Conservation (phyloP, 2,329 filamentous ascomycete genomes). For the Kalaharituber pfeilii region DNA sequence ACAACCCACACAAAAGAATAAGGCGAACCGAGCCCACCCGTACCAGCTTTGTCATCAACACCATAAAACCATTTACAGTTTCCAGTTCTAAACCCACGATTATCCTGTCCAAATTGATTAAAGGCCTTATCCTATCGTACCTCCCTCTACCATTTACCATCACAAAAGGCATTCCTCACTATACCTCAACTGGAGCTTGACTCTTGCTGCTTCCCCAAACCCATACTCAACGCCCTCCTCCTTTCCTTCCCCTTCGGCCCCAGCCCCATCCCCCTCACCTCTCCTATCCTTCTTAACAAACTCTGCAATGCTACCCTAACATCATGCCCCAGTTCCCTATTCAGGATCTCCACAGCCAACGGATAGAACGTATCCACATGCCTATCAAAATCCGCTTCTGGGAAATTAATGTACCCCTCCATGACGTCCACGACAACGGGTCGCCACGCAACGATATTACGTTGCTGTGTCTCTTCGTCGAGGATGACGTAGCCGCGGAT, state of each 20-base stretch:
- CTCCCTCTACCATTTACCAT: neutral
- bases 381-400: conserved; percentile 57
- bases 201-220: too few species aligned
- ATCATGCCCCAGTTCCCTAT: conserved; percentile 64
- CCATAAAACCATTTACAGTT: too few species aligned
- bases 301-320: conserved; percentile 60
- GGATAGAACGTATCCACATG: conserved; percentile 76
- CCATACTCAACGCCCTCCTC: neutral
- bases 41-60: too few species aligned
- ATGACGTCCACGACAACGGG: conserved; percentile 94
- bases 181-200: too few species aligned
- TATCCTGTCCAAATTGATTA: too few species aligned
- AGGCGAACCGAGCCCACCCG: too few species aligned
- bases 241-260: neutral
- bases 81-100: too few species aligned
- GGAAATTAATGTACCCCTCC: conserved; percentile 78
- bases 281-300: conserved; percentile 65
- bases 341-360: conserved; percentile 62
- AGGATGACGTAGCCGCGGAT: conserved; percentile 68
- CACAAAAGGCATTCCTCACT: too few species aligned
- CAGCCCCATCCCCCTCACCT: conserved; percentile 35
- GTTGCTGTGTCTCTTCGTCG: conserved; percentile 89
- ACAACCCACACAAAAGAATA: too few species aligned
- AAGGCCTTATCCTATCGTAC: neutral
- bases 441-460: conserved; percentile 92